Base-by-base conservation (phyloP, 2,329 filamentous ascomycete species). In the Stemphylium vesicarium region DNA sequence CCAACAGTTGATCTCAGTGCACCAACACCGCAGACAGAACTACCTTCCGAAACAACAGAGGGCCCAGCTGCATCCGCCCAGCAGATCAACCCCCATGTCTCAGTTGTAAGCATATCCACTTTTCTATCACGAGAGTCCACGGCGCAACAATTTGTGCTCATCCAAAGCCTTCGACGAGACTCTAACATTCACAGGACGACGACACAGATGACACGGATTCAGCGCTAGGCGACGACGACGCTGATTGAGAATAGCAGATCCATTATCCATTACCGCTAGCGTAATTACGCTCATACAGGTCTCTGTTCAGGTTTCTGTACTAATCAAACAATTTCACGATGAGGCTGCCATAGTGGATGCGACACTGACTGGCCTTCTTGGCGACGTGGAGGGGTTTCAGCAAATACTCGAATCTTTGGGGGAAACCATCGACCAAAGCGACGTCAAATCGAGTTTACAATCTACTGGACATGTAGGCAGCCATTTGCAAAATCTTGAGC, bases 401-500 rank as follows among this genome's bases (percentile, higher is more conserved):
- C 59, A 53, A n/a, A 60, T 66, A 12, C 35, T 69, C 13, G 53
- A 58, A 43, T 63, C 63, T 11, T 65, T 66, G 63, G 62, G 57
- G 54, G 66, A 68, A 29, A 68, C 63, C 1, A 60, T 69, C 38
- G 56, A 60, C 8, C 60, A 63, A n/a, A 41, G 57, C 11, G 59
- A 64, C n/a, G 52, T 62, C 24, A 59, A 58, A 36, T 54, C 53
- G 13, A 52, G 53, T 20, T 39, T 64, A 10, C 57, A 62, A 22
- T 44, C 41, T 3, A 69, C 62, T 4, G 65, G 64, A 4, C 62
- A 68, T 50, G 53, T 64, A 4, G 62, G 63, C 11, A 62, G 49
- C 37, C 65, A 67, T 47, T 69, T 57, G 60, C 63, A 63, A 37
- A 66, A 68, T 24, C 59, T 68, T 11, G 55, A 59, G 37, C 53